These are phyloP conservation scores for Stemphylium lycopersici DNA, from an alignment of 2,329 filamentous ascomycete species.

Conservation along the genomic window DNA sequence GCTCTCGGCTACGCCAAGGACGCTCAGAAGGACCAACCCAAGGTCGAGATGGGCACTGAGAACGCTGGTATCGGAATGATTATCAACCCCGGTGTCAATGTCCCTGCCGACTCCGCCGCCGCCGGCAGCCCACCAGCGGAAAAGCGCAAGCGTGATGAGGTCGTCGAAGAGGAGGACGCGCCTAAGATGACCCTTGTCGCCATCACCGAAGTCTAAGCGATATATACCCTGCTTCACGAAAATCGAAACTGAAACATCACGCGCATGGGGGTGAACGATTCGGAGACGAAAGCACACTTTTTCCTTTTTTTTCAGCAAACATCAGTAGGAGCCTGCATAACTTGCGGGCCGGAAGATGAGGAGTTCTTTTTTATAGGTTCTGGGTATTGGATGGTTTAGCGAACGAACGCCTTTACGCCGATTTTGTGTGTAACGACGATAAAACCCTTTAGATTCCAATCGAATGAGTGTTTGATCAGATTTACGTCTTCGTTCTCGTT, in stretches of 20 bases:
- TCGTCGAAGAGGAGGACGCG: slow-evolving; percentile 38
- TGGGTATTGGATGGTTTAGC: not conserved
- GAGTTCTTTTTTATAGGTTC: slow-evolving; percentile 1
- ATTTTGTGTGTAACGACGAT: not conserved
- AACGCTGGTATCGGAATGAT: slow-evolving; percentile 51
- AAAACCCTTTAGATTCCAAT: not conserved
- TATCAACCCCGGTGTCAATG: slow-evolving; percentile 48
- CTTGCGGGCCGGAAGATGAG: slow-evolving; percentile 16
- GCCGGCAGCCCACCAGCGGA: slow-evolving; percentile 29
- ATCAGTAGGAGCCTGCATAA: slow-evolving; percentile 8
- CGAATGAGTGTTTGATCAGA: not conserved
- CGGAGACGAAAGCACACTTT: not conserved
- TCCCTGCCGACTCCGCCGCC: slow-evolving; percentile 47
- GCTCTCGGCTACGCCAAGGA: slow-evolving; percentile 56
- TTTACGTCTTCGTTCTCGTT: too few relatives aligned
- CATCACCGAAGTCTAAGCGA: slow-evolving; percentile 45
- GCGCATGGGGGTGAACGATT: not conserved
- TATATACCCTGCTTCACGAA: slow-evolving; percentile 3
- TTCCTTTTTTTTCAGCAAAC: slow-evolving; percentile 11
- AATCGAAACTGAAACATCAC: not conserved
- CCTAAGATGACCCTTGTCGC: slow-evolving; percentile 50
- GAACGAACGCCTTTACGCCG: not conserved
- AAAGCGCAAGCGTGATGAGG: slow-evolving; percentile 37
- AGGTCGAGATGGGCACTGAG: slow-evolving; percentile 57
- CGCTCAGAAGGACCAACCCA: slow-evolving; percentile 55